A percentile compares a stretch with the other conserved stretches of the same genome.
phyloP scores from a whole-genome alignment of 1,284 basidiomycete species.

The Sanghuangporus weigelae region DNA sequence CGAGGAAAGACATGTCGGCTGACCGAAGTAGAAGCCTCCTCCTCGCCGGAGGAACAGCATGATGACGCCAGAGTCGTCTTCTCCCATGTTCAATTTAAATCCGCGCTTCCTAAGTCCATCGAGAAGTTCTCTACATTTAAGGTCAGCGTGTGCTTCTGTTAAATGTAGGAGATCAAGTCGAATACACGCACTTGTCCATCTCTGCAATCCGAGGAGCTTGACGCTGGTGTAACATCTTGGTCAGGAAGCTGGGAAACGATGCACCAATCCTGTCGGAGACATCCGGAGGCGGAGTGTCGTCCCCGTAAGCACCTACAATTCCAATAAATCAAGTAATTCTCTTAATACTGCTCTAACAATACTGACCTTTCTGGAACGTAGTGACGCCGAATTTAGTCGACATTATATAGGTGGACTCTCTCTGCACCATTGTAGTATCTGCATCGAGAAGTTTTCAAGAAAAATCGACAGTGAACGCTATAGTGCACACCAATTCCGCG shows the following conservation, averaged over 20 bases:
- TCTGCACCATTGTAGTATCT: conserved; percentile 27
- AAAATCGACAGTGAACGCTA: not conserved
- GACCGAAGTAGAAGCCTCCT: conserved; percentile 35
- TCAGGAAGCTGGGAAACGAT: conserved; percentile 42
- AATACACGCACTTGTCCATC: conserved; percentile 15
- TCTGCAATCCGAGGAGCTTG: conserved; percentile 11
- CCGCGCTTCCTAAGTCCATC: conserved; percentile 32
- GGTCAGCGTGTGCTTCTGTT: not conserved
- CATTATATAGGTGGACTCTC: conserved; percentile 37
- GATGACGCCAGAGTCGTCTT: conserved; percentile 30
- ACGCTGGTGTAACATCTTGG: conserved; percentile 30
- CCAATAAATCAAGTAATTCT: not conserved
- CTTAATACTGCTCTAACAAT: not conserved
- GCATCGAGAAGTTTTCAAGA: not conserved
- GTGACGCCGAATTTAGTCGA: conserved; percentile 28
- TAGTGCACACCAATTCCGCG: conserved; percentile 26
- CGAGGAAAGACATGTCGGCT: not conserved
- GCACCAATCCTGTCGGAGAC: conserved; percentile 47
- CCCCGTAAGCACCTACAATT: conserved; percentile 33
- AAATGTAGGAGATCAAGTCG: not conserved
- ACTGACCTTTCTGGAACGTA: conserved; percentile 19
- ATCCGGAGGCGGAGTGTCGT: conserved; percentile 43
- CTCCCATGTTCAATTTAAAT: conserved; percentile 32
- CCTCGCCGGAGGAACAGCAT: conserved; percentile 29
- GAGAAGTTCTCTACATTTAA: conserved; percentile 21